These are phyloP conservation scores for Ophiostoma australiae DNA, from an alignment of 2,329 filamentous ascomycete genomes.

Conservation along the genomic window DNA sequence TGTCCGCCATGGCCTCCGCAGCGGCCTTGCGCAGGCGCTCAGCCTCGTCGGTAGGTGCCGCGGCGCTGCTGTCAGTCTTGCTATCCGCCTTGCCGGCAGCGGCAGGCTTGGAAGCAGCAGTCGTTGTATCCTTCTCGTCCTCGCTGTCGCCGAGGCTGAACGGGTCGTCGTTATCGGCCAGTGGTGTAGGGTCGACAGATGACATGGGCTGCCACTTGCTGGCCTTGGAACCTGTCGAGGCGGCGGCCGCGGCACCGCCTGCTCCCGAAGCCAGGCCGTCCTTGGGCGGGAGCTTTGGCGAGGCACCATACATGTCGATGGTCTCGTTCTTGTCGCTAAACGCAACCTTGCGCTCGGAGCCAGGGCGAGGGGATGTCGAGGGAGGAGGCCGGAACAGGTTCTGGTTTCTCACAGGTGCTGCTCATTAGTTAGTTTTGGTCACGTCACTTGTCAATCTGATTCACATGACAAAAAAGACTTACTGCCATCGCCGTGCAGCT, in stretches of 20 bases:
- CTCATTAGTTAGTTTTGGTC: slow-evolving; percentile 24
- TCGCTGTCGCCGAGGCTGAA: slow-evolving; percentile 96
- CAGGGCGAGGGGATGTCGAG: slow-evolving; percentile 47
- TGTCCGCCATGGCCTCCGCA: slow-evolving; percentile 31
- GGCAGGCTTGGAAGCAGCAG: slow-evolving; percentile 13
- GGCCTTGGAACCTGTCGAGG: slow-evolving; percentile 49
- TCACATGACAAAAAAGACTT: slow-evolving; percentile 34
- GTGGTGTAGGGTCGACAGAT: slow-evolving; percentile 75
- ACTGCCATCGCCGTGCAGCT: slow-evolving; percentile 59
- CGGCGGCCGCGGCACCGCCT: slow-evolving; percentile 21
- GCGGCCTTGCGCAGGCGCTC: slow-evolving; percentile 31
- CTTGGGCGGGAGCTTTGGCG: slow-evolving; percentile 52
- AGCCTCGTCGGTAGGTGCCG: slow-evolving; percentile 25
- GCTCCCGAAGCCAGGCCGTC: slow-evolving; percentile 41
- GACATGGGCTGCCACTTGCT: slow-evolving; percentile 98
- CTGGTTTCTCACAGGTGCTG: slow-evolving; percentile 65
- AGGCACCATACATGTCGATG: slow-evolving; percentile 63
- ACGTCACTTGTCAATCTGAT: slow-evolving; percentile 1
- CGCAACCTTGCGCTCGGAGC: slow-evolving; percentile 49
- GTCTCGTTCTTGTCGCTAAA: slow-evolving; percentile 73
- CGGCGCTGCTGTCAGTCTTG: slow-evolving; percentile 9
- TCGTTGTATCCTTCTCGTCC: slow-evolving; percentile 67
- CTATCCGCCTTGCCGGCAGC: slow-evolving; percentile 29
- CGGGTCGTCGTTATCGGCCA: slow-evolving; percentile 87
- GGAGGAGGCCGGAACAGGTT: slow-evolving; percentile 70